Conservation (phyloP, 441 rosid genomes). For the Manihot esculenta region DNA sequence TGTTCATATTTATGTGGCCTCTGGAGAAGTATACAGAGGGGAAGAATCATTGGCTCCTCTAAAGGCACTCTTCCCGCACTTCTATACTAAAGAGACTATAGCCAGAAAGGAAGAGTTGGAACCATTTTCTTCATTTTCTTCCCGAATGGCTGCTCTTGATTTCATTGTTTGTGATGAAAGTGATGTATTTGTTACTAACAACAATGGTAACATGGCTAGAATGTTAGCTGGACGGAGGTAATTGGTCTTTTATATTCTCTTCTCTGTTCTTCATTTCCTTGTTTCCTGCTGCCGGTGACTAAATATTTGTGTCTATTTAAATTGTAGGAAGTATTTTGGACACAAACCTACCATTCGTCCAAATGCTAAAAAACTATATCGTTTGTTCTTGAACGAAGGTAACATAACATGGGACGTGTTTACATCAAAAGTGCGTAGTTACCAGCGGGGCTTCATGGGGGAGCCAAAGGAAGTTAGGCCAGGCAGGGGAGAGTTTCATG, state of each 20-base stretch:
- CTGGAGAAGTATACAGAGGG: constrained; percentile 95
- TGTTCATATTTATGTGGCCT: constrained; percentile 92
- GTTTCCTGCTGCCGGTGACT: neutral
- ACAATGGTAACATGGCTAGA: constrained; percentile 98
- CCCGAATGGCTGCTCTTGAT: constrained; percentile 98
- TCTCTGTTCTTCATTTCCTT: neutral
- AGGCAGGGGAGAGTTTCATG: constrained; percentile 98
- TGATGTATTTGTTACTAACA: constrained; percentile 92
- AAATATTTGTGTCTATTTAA: constrained; percentile 16
- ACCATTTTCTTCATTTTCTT: constrained; percentile 72
- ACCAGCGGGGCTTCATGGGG: constrained; percentile 94
- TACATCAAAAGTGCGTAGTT: constrained; percentile 65
- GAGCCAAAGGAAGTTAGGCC: constrained; percentile 92
- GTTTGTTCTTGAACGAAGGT: constrained; percentile 59
- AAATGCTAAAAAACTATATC: constrained; percentile 79
- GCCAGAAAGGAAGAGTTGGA: constrained; percentile 76
- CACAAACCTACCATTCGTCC: constrained; percentile 96
- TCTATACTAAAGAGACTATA: constrained; percentile 79
- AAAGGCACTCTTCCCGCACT: constrained; percentile 86
- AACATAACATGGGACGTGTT: constrained; percentile 88
- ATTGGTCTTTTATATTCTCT: neutral
- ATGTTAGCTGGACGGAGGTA: constrained; percentile 96
- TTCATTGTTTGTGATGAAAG: constrained; percentile 96
- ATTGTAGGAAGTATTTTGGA: constrained; percentile 85
- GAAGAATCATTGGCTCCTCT: constrained; percentile 82